Evolutionary conservation across 257 asterid species (phyloP).

Genomic region (Solanum raphanifolium): DNA sequence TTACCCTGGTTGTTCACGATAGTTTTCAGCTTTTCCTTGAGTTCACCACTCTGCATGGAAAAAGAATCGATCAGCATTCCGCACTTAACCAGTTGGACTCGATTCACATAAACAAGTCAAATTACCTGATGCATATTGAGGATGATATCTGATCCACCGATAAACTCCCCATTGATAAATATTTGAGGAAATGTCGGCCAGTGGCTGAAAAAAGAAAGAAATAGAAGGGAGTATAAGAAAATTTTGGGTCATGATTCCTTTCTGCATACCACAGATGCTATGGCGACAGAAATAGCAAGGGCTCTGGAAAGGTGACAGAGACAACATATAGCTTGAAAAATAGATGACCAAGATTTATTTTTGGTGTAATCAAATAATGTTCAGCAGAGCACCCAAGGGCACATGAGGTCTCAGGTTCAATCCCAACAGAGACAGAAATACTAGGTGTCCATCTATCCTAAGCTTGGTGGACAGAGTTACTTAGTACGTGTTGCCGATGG

Average conservation of each 20-base stretch:
- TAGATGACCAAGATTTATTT: neutral
- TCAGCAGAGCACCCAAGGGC: neutral
- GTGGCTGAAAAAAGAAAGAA: conserved; percentile 39
- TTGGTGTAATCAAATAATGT: neutral
- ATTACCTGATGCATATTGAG: conserved; percentile 88
- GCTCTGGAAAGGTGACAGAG: neutral
- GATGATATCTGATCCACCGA: conserved; percentile 97
- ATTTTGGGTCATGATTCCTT: neutral
- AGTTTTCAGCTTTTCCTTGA: conserved; percentile 52
- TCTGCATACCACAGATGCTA: neutral
- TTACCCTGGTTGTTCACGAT: conserved; percentile 20
- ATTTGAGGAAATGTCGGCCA: conserved; percentile 99
- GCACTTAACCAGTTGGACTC: neutral
- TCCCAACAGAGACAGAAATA: neutral
- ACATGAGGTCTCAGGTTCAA: neutral
- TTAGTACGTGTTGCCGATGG: neutral
- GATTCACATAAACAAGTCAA: neutral
- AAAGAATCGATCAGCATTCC: conserved; percentile 7
- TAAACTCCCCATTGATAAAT: conserved; percentile 83
- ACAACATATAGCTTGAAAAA: neutral
- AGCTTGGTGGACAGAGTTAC: neutral
- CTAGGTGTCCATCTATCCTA: neutral
- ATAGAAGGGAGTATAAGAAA: neutral
- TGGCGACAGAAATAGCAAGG: neutral
- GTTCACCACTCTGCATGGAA: conserved; percentile 62